Evolutionary conservation across 2,329 filamentous ascomycete species (phyloP).

Genomic region (Fusarium xylarioides): DNA sequence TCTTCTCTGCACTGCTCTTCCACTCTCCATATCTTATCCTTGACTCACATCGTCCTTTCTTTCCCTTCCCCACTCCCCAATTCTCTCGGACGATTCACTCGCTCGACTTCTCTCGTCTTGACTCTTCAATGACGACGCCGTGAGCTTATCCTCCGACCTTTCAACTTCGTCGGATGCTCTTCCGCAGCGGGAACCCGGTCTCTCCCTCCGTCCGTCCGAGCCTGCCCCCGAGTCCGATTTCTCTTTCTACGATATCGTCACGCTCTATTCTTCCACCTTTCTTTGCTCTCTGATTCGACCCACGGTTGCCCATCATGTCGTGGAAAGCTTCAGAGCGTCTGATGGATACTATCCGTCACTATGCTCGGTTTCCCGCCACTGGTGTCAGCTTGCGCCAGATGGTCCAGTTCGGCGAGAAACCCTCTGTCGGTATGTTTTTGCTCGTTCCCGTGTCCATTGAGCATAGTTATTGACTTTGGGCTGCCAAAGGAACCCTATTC

Average conservation of each 20-base stretch:
- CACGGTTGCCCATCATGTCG: slow-evolving; percentile 69
- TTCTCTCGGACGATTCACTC: slow-evolving; percentile 20
- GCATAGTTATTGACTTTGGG: slow-evolving; percentile 9
- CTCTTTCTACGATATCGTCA: slow-evolving; percentile 6
- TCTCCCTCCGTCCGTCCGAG: slow-evolving; percentile 41
- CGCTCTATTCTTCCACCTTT: not conserved
- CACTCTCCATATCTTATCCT: slow-evolving; percentile 22
- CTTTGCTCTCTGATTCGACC: slow-evolving; percentile 20
- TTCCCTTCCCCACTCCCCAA: slow-evolving; percentile 16
- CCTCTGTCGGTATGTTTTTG: slow-evolving; percentile 84
- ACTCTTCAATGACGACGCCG: slow-evolving; percentile 43
- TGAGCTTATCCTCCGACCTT: slow-evolving; percentile 34
- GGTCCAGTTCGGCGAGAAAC: slow-evolving; percentile 97
- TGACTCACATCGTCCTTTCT: slow-evolving; percentile 25
- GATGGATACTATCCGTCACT: slow-evolving; percentile 98
- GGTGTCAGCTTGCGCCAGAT: slow-evolving; percentile 97
- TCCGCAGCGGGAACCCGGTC: slow-evolving; percentile 36
- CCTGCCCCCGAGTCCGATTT: slow-evolving; percentile 38
- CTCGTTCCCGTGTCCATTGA: slow-evolving; percentile 85
- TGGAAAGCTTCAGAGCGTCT: slow-evolving; percentile 91
- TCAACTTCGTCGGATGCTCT: slow-evolving; percentile 36
- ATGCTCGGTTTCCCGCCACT: slow-evolving; percentile 95
- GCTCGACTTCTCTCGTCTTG: slow-evolving; percentile 12
- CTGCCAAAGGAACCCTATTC: slow-evolving; percentile 82
- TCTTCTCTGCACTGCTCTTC: not conserved